Evolutionary conservation across 2,329 filamentous ascomycete genomes (phyloP).

Genomic region (Colletotrichum tropicale): DNA sequence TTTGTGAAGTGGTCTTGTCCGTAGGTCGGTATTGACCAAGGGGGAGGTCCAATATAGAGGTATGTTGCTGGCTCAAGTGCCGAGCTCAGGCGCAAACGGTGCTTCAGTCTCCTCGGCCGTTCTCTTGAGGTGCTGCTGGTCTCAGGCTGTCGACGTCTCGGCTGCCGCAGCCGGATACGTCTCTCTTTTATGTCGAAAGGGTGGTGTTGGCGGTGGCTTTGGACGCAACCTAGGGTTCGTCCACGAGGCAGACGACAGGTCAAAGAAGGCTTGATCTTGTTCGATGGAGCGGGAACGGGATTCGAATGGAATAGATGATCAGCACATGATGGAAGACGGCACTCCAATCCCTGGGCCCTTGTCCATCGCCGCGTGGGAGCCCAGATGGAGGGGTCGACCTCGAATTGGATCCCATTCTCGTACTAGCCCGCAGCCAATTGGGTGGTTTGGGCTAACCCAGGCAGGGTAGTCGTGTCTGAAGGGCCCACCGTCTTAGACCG

Average conservation of each 20-base stretch:
- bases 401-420: constrained; percentile 7
- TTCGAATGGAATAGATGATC: not conserved
- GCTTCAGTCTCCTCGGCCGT: not conserved
- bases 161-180: not conserved
- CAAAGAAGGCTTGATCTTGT: not conserved
- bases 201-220: not conserved
- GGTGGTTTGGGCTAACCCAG: not conserved
- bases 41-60: not conserved
- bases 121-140: not conserved
- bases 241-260: not conserved
- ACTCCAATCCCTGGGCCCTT: not conserved
- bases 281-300: not conserved
- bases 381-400: not conserved
- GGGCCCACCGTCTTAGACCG: not conserved
- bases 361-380: not conserved
- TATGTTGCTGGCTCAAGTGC: not conserved
- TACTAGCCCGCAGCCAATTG: not conserved
- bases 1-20: not conserved
- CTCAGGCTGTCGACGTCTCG: not conserved
- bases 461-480: not conserved
- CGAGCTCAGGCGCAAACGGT: not conserved
- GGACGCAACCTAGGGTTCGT: not conserved
- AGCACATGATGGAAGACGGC: not conserved
- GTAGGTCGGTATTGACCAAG: not conserved
- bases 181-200: not conserved